Base-by-base conservation (phyloP, 495 filamentous ascomycete species). In the Neurospora sp. region DNA sequence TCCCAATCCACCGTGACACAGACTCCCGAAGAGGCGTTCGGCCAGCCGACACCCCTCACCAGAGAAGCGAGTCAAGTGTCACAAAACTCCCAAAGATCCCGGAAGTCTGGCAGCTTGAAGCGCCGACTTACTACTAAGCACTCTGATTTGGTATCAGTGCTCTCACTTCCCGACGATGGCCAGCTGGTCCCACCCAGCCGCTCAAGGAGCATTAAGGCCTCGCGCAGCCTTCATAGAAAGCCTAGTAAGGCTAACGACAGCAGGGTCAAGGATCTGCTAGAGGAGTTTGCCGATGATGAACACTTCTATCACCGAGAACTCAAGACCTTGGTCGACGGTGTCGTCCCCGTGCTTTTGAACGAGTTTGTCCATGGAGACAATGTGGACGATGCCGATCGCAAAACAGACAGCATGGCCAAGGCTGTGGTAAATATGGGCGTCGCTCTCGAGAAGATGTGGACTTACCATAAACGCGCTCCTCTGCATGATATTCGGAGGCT, bases 351-450 rank as follows among this genome's bases (percentile, higher is more conserved):
- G 9, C 87, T 99, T 3, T 82, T 98, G 70, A 92, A 87, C 10
- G 94, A 94, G 74, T 93, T 97, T 22, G 71, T 97, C 89, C 70
- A 92, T 87, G 77, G 90, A 85, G 89, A 90, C 70, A 87, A 89
- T 22, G 87, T 86, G 4, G 84, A 89, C 68, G 89, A 89, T 16
- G 89, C 90, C 70, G 89, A 89, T 40, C 73, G 75, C 9, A 82
- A 80, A 69, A 78, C 80, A 18, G 82, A 84, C 69, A 77, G 80
- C 14, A 76, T 94, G 74, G 94, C 92, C 9, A 92, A 92, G 77
- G 92, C 95, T 7, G 97, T 99, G 69, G 89, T 98, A 22, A 91
- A 94, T 75, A 98, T 99, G 95, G 96, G 96, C 6, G 86, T 98
- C 69, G 89, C 91, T 14, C 87, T 98, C 7, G 94, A 99, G 78